phyloP scores from a whole-genome alignment of 2,329 filamentous ascomycete species.

The Trichophyton verrucosum region DNA sequence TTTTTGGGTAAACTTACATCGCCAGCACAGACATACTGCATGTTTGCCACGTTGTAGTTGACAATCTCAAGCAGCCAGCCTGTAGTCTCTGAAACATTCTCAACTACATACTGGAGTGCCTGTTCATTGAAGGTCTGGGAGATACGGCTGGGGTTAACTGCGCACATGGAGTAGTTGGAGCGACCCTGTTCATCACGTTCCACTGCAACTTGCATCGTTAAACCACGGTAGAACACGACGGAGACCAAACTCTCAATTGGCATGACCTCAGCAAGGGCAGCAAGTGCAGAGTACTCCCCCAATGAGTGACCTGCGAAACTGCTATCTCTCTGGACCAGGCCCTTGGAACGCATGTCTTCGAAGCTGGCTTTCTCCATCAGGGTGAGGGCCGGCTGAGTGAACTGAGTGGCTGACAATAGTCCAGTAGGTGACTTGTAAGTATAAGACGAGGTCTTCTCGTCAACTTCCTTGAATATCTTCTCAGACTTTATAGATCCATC shows the following conservation, averaged over 20 bases:
- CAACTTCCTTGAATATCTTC: constrained; percentile 98
- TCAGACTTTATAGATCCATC: constrained; percentile 94
- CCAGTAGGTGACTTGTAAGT: constrained; percentile 93
- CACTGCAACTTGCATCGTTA: constrained; percentile 98
- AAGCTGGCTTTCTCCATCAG: constrained; percentile 99
- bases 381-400: constrained; percentile 92
- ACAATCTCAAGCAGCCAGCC: constrained; percentile 97
- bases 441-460: constrained; percentile 85
- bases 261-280: constrained; percentile 94
- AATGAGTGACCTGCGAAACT: constrained; percentile 96
- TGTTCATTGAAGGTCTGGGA: constrained; percentile 98
- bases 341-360: constrained; percentile 97
- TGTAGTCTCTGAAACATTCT: constrained; percentile 86
- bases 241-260: constrained; percentile 98
- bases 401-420: constrained; percentile 90
- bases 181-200: constrained; percentile 86
- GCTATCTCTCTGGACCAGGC: constrained; percentile 88
- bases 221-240: constrained; percentile 95
- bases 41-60: constrained; percentile 72
- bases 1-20: constrained; percentile 34
- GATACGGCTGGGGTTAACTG: constrained; percentile 95
- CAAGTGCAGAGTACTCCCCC: constrained; percentile 94
- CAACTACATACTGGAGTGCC: constrained; percentile 90
- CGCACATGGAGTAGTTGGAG: constrained; percentile 98
- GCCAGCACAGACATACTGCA: constrained; percentile 57